phyloP scores from a whole-genome alignment of 306 rosid species.

The Sicyos edulis region DNA sequence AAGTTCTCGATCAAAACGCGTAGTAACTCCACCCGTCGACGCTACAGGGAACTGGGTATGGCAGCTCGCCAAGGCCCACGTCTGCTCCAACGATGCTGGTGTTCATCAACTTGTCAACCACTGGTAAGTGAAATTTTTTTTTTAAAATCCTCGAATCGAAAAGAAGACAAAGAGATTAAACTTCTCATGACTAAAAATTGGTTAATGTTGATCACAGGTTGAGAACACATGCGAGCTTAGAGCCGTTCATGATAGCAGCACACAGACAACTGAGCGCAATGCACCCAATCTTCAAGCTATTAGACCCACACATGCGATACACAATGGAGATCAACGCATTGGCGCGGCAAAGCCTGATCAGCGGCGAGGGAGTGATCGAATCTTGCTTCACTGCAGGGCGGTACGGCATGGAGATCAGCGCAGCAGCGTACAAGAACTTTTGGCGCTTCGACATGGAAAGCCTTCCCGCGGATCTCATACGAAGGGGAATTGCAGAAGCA shows the following conservation, averaged over 20 bases:
- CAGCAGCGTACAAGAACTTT: slow-evolving; percentile 59
- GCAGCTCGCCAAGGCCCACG: slow-evolving; percentile 95
- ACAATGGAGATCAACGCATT: slow-evolving; percentile 72
- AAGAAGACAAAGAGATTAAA: neutral
- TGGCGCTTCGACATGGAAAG: slow-evolving; percentile 88
- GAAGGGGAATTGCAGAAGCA: slow-evolving; percentile 84
- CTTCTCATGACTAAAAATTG: slow-evolving; percentile 10
- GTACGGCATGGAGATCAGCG: slow-evolving; percentile 74
- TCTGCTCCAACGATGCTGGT: slow-evolving; percentile 82
- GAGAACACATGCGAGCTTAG: slow-evolving; percentile 71
- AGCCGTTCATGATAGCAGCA: slow-evolving; percentile 80
- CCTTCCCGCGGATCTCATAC: slow-evolving; percentile 82
- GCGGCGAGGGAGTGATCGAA: slow-evolving; percentile 69
- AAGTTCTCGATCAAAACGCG: slow-evolving; percentile 49
- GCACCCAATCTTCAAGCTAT: slow-evolving; percentile 82
- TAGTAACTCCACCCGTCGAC: slow-evolving; percentile 60
- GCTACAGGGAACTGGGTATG: slow-evolving; percentile 82
- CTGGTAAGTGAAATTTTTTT: slow-evolving; percentile 55
- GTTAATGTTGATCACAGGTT: slow-evolving; percentile 39
- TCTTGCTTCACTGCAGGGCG: slow-evolving; percentile 90
- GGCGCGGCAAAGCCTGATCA: slow-evolving; percentile 68
- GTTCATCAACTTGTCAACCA: slow-evolving; percentile 93
- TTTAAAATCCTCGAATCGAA: neutral
- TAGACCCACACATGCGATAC: slow-evolving; percentile 96
- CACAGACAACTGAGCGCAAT: slow-evolving; percentile 85